Percentiles rank a stretch among this genome's conserved stretches.
Evolutionary conservation across 805 yeast species (phyloP).

Genomic region (Debaryomyces tyrocola): DNA sequence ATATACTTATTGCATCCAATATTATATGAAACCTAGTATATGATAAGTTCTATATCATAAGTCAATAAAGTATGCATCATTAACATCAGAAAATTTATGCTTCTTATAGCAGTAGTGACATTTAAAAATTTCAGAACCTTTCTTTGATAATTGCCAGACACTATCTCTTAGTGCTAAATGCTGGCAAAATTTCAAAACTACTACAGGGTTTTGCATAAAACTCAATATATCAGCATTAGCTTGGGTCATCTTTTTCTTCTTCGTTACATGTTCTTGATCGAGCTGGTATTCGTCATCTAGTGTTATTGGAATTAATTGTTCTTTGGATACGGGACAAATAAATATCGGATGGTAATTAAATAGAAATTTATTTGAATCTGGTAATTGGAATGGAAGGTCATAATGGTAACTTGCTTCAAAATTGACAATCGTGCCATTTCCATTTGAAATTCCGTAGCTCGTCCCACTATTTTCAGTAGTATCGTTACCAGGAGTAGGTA

Average conservation of each 20-base stretch:
- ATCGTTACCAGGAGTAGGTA: not conserved
- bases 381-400: constrained; percentile 44
- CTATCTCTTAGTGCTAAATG: constrained; percentile 45
- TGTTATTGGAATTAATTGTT: constrained; percentile 39
- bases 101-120: constrained; percentile 48
- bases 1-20: not conserved
- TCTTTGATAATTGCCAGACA: constrained; percentile 38
- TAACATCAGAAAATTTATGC: constrained; percentile 38
- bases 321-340: constrained; percentile 47
- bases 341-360: constrained; percentile 45
- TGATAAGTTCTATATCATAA: constrained; percentile 5
- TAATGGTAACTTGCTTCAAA: constrained; percentile 21
- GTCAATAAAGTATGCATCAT: constrained; percentile 43
- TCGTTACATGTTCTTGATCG: constrained; percentile 14
- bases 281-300: constrained; percentile 7
- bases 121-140: constrained; percentile 40
- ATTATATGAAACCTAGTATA: too few relatives aligned
- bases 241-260: constrained; percentile 12
- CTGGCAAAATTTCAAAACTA: constrained; percentile 40
- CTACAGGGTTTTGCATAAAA: constrained; percentile 35
- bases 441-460: not conserved
- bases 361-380: constrained; percentile 38
- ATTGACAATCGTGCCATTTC: not conserved
- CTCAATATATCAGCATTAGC: not conserved
- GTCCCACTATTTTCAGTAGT: not conserved